Percentiles rank a stretch among this genome's conserved stretches.
Conservation (phyloP, 176 grass and related monocot species). For the Musa itinerans region DNA sequence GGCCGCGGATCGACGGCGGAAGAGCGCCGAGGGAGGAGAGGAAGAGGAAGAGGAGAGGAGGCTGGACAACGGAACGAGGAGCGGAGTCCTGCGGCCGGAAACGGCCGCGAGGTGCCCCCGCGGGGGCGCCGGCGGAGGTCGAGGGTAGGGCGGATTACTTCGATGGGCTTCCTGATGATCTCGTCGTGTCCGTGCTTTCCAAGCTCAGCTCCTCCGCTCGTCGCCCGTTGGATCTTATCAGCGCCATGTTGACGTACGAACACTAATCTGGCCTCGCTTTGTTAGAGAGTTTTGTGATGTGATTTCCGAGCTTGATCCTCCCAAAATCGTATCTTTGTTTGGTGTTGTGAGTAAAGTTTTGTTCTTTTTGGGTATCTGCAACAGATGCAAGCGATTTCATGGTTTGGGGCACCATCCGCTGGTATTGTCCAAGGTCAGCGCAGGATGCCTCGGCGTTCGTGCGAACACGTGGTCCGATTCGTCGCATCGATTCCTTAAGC, state of each 20-base stretch:
- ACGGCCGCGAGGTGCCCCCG: neutral
- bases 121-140: neutral
- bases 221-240: slow-evolving; percentile 37
- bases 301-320: neutral
- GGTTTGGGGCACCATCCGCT: slow-evolving; percentile 24
- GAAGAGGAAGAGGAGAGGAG: slow-evolving; percentile 3
- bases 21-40: neutral
- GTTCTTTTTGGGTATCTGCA: neutral
- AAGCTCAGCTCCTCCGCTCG: slow-evolving; percentile 17
- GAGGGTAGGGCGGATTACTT: slow-evolving; percentile 25
- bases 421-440: slow-evolving; percentile 36
- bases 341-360: neutral
- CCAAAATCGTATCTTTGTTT: neutral
- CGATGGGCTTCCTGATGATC: slow-evolving; percentile 53
- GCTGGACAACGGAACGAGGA: neutral
- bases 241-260: slow-evolving; percentile 29
- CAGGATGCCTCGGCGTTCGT: slow-evolving; percentile 24
- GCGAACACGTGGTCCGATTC: slow-evolving; percentile 35
- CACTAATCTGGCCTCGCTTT: too few relatives aligned
- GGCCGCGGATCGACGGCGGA: neutral
- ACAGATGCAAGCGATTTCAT: slow-evolving; percentile 53
- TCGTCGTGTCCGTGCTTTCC: slow-evolving; percentile 38
- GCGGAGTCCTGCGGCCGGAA: neutral
- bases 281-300: too few relatives aligned
- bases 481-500: slow-evolving; percentile 39